A percentile compares a stretch with the other conserved stretches of the same genome.
These are phyloP conservation scores for Globisporangium middletonii DNA, from an alignment of 352 stramenopile genomes.

Conservation along the genomic window DNA sequence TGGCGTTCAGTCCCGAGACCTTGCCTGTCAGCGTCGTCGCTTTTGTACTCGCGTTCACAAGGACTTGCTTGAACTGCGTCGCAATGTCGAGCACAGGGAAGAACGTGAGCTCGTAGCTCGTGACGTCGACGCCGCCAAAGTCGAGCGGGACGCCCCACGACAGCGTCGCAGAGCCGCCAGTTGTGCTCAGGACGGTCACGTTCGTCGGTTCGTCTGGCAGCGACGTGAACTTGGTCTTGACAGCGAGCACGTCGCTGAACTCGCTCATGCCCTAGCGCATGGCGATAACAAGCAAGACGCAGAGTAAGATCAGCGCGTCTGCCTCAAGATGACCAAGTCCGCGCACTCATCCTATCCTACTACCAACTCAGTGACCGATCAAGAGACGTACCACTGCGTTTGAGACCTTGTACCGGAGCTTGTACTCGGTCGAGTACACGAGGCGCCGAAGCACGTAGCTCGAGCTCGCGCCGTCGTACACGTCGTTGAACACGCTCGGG, in stretches of 20 bases:
- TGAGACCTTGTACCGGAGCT: constrained; percentile 33
- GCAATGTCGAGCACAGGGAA: constrained; percentile 28
- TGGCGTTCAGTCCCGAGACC: constrained; percentile 34
- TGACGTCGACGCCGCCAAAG: constrained; percentile 47
- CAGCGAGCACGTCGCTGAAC: constrained; percentile 24
- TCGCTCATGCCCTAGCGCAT: constrained; percentile 35
- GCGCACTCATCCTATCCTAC: not conserved
- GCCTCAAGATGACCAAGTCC: not conserved
- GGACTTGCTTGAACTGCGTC: constrained; percentile 27
- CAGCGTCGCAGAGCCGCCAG: constrained; percentile 32
- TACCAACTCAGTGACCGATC: not conserved
- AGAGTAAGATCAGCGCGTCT: not conserved
- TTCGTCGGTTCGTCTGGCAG: constrained; percentile 33
- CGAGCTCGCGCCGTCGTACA: constrained; percentile 24
- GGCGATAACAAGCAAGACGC: not conserved
- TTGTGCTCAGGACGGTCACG: constrained; percentile 18
- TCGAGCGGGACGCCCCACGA: constrained; percentile 42
- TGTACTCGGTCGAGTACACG: constrained; percentile 37
- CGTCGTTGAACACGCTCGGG: constrained; percentile 32
- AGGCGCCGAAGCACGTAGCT: constrained; percentile 24
- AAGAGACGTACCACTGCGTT: constrained; percentile 14
- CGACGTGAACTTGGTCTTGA: constrained; percentile 34
- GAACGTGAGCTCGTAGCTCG: constrained; percentile 37
- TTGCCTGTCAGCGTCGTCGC: constrained; percentile 22
- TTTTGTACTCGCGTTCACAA: constrained; percentile 18